phyloP scores from a whole-genome alignment of 2,329 filamentous ascomycete species.

The Colletotrichum destructivum region DNA sequence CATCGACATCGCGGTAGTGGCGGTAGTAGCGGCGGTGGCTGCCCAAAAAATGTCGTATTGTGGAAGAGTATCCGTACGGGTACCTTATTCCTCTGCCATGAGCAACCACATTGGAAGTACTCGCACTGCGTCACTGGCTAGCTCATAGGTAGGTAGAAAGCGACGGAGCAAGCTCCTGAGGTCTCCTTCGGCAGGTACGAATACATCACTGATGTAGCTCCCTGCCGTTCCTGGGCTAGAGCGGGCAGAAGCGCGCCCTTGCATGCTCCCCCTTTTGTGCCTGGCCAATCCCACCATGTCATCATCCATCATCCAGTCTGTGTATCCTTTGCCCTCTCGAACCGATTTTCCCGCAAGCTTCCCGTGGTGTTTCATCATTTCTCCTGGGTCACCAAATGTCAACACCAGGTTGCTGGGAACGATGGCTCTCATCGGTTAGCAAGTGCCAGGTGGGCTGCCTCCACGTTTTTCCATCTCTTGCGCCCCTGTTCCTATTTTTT shows the following conservation, averaged over 20 bases:
- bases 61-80: background rate
- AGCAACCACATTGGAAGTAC: background rate
- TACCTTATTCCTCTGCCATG: background rate
- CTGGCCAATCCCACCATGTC: slow-evolving; percentile 26
- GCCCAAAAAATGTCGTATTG: slow-evolving; percentile 4
- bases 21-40: slow-evolving; percentile 14
- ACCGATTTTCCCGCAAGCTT: slow-evolving; percentile 24
- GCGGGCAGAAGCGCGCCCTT: slow-evolving; percentile 7
- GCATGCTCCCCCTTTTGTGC: slow-evolving; percentile 15
- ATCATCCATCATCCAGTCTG: slow-evolving; percentile 38
- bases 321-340: slow-evolving; percentile 8
- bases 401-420: slow-evolving; percentile 34
- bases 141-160: background rate
- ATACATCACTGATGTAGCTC: slow-evolving; percentile 19
- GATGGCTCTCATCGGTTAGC: slow-evolving; percentile 21
- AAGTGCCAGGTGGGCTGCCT: slow-evolving; percentile 30
- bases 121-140: slow-evolving; percentile 1
- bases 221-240: slow-evolving; percentile 26
- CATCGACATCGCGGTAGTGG: background rate
- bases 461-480: slow-evolving; percentile 26
- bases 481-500: slow-evolving; percentile 16
- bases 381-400: slow-evolving; percentile 24
- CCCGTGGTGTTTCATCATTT: slow-evolving; percentile 39
- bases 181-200: background rate
- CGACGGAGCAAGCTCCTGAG: slow-evolving; percentile 17